Base-by-base conservation (phyloP, 2,329 filamentous ascomycete genomes). In the Cytospora paraplurivora region DNA sequence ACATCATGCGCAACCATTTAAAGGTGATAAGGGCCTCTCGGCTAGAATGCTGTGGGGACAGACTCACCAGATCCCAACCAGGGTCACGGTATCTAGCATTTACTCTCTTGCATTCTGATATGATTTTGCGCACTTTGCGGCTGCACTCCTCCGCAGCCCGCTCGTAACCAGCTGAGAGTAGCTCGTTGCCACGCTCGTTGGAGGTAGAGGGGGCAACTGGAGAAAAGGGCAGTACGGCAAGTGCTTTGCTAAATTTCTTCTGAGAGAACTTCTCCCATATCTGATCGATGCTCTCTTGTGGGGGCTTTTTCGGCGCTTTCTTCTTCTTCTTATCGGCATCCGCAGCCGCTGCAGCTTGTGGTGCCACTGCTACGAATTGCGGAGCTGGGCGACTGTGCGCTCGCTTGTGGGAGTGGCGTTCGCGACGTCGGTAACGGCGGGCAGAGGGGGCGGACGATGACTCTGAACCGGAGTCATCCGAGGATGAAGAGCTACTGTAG, bases 31-130 rank as follows among this genome's bases (percentile, higher is more conserved):
- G 12, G 3, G 15, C 7, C 15, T 5, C 12, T 15, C 27, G 4
- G 4, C 27, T 27, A 27, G 27, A 4, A 27, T 27, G 19, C 15
- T 19, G 53, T 7, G 27, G 4, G 15, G 21, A 21, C 11, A 17
- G 4, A 80, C 82, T 73, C 72, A 85, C 83, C 72, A 86, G 70
- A 68, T 86, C 83, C 74, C 80, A 86, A 1, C 81, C 83, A 0
- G 85, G 84, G 68, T 91, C 88, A 32, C 90, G 83, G 72, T 95
- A 96, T 70, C 92, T 89, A 73, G 89, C 89, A 70, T 96, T 96
- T 44, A 93, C 81, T 27, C 90, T 81, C 67, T 83, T 81, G 75
- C 92, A 95, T 69, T 87, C 84, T 66, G 82, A 77, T 55, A 86
- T 84, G 64, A 87, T 87, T 71, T 86, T 86, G 54, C 80, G 76